These are phyloP conservation scores for Aspergillus carlsbadensis DNA, from an alignment of 495 filamentous ascomycete species.

Conservation along the genomic window DNA sequence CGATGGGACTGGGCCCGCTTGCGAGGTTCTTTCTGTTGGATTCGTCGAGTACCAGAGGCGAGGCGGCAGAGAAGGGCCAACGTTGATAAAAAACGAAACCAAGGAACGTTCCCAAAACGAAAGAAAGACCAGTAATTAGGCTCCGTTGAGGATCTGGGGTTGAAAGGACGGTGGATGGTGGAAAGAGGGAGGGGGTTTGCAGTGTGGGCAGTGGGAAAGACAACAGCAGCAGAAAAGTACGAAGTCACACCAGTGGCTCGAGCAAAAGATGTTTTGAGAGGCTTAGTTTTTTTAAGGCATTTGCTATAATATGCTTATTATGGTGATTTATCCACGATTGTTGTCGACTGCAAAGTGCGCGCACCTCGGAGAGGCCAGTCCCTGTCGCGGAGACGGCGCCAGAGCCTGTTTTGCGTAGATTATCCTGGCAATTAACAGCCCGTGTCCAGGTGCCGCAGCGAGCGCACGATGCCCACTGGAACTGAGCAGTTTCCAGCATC, in stretches of 20 bases:
- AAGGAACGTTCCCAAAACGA: conserved; percentile 1
- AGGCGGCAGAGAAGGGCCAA: neutral
- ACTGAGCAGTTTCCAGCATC: conserved; percentile 13
- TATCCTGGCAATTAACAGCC: neutral
- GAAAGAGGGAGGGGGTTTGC: conserved; percentile 14
- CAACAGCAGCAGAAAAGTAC: conserved; percentile 15
- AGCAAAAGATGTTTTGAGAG: neutral
- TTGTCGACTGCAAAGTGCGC: neutral
- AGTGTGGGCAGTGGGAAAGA: conserved; percentile 6
- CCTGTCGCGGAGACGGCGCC: neutral
- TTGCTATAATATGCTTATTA: neutral
- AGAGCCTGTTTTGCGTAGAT: conserved; percentile 3
- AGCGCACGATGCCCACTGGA: neutral
- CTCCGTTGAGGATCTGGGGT: neutral
- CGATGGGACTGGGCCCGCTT: conserved; percentile 11
- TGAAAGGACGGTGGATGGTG: conserved; percentile 6
- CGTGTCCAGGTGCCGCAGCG: too few species aligned
- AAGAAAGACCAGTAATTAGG: conserved; percentile 10
- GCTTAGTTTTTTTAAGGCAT: neutral
- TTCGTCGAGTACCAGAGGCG: conserved; percentile 1
- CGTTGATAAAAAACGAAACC: neutral
- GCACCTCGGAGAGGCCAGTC: too few species aligned
- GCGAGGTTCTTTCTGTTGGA: conserved; percentile 3
- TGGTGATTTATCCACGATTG: neutral
- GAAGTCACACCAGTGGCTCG: conserved; percentile 7